Base-by-base conservation (phyloP, 768 basidiomycete species). In the Inosperma sp. region DNA sequence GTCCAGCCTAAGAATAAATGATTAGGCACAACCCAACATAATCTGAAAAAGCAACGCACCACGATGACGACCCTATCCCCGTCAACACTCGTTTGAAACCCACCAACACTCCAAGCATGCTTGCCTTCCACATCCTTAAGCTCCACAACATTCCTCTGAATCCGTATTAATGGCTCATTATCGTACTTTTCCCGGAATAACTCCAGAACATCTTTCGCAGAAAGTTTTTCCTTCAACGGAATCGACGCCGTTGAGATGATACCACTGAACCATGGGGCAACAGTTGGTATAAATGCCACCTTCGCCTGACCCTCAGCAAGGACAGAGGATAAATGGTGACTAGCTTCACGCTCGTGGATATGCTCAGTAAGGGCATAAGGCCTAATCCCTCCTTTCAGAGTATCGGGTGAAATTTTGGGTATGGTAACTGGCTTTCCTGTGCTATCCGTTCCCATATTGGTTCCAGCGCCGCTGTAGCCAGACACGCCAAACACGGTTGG, bases 341-440 rank as follows among this genome's bases (percentile, higher is more conserved):
- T 83, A 0, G 94, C 91, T 69, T 99, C 96, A 37, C 96, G 88
- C 68, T 99, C 96, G 74, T 99, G 96, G 62, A 99, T 96, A 70
- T 99, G 96, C 67, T 94, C 93, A 12, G 96, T 99, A 41, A 99
- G 72, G 1, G 91, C 62, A 70, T 99, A 99, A 6, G 94, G 86
- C 47, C 83, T 79, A 41, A 97, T 69, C 2, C 84, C 88, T 10
- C 86, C 84, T 2, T 70, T 72, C 12, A 99, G 81, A 54, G 76
- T 83, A 57, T 88, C 83, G 0, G 88, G 76, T 1, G 83, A 73
- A 12, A 96, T 80, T 68, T 98, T 98, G 36, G 96, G 85, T 12
- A 82, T 72, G 29, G 83, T 93, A 23, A 78, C 74, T 0, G 88
- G 86, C 22, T 78, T 77, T 8, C 90, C 89, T 42, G 86, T 79